phyloP scores from a whole-genome alignment of 176 grass and related monocot genomes.

The Raddia distichophylla region DNA sequence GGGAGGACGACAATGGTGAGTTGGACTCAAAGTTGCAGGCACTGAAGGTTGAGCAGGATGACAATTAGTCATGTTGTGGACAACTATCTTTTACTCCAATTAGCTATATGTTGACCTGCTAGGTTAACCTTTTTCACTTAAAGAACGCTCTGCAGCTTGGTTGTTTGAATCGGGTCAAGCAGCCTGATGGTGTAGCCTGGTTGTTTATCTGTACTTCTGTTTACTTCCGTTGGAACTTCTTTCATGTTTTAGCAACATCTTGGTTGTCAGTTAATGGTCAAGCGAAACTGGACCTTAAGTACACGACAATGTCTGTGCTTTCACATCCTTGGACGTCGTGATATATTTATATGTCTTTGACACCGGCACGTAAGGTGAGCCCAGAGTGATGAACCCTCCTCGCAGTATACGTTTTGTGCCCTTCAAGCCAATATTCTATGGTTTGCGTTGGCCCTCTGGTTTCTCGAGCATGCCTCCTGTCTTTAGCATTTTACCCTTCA shows the following conservation, averaged over 20 bases:
- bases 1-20: slow-evolving; percentile 29
- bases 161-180: slow-evolving; percentile 27
- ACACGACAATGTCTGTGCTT: too few species aligned
- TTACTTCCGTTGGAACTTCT: background rate
- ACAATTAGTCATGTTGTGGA: slow-evolving; percentile 21
- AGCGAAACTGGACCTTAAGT: background rate
- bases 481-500: too few species aligned
- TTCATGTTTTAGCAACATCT: background rate
- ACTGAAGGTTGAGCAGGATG: slow-evolving; percentile 64
- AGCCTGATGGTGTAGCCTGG: background rate
- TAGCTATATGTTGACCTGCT: background rate
- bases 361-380: too few species aligned
- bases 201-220: slow-evolving; percentile 10
- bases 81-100: background rate
- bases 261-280: background rate
- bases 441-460: too few species aligned
- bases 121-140: background rate
- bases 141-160: slow-evolving; percentile 9
- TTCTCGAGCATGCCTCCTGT: too few species aligned
- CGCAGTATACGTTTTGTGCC: too few species aligned
- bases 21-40: slow-evolving; percentile 55
- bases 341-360: too few species aligned
- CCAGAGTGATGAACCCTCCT: too few species aligned
- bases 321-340: too few species aligned
- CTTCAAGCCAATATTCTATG: too few species aligned